These are phyloP conservation scores for Corchorus olitorius DNA, from an alignment of 345 rosid genomes.

Conservation along the genomic window DNA sequence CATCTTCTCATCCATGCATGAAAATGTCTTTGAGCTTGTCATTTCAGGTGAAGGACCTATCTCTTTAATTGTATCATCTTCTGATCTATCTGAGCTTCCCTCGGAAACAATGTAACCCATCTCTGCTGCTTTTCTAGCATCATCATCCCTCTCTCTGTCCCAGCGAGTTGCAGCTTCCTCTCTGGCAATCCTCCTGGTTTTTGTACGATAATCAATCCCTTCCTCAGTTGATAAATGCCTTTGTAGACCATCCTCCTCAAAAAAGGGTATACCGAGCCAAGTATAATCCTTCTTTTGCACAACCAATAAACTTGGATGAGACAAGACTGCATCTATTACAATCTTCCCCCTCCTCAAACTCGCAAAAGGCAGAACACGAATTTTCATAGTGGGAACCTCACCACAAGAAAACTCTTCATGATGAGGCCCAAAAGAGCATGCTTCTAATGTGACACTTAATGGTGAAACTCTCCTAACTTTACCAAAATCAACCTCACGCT, in stretches of 20 bases:
- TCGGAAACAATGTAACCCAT: constrained; percentile 69
- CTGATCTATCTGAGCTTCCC: constrained; percentile 35
- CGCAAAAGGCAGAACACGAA: constrained; percentile 76
- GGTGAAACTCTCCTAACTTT: constrained; percentile 88
- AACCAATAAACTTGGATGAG: constrained; percentile 66
- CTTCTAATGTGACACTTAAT: constrained; percentile 76
- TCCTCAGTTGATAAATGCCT: constrained; percentile 77
- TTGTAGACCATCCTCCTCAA: constrained; percentile 59
- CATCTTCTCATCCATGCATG: constrained; percentile 71
- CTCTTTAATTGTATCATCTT: constrained; percentile 46
- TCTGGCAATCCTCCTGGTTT: constrained; percentile 70
- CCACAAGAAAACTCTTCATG: constrained; percentile 85
- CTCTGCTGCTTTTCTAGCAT: constrained; percentile 81
- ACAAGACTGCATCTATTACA: constrained; percentile 84
- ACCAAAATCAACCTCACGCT: constrained; percentile 81
- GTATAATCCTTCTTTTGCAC: constrained; percentile 87
- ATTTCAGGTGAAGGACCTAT: constrained; percentile 39
- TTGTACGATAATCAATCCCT: constrained; percentile 93
- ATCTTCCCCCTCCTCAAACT: constrained; percentile 88
- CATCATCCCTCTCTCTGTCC: constrained; percentile 63
- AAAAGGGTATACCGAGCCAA: constrained; percentile 85
- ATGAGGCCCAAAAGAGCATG: constrained; percentile 79
- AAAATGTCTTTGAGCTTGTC: constrained; percentile 47
- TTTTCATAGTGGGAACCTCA: constrained; percentile 81
- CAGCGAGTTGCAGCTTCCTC: constrained; percentile 68